Conservation (phyloP, 345 rosid genomes). For the Brassica napus region DNA sequence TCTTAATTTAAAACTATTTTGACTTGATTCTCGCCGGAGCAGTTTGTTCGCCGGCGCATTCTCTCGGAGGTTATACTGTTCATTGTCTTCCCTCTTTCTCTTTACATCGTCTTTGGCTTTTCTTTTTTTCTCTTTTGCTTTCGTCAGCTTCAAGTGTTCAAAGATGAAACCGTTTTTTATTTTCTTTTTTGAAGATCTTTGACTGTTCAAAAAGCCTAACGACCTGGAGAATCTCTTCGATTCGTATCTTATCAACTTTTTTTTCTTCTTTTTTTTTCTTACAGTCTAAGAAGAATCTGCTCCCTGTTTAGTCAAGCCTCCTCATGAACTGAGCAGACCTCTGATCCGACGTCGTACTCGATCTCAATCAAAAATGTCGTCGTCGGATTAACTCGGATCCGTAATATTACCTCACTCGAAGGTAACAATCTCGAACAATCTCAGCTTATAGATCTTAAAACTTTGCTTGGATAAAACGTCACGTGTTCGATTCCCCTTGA, state of each 20-base stretch:
- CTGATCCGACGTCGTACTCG: too few species aligned
- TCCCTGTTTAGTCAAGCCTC: too few species aligned
- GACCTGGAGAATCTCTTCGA: constrained; percentile 45
- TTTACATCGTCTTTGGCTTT: background rate
- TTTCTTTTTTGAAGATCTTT: constrained; percentile 20
- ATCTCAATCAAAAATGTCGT: too few species aligned
- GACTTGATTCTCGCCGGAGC: constrained; percentile 20
- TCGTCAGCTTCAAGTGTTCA: constrained; percentile 33
- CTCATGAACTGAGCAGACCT: too few species aligned
- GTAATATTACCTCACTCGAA: too few species aligned
- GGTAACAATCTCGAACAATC: too few species aligned
- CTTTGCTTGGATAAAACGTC: too few species aligned
- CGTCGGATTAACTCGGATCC: too few species aligned
- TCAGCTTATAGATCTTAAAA: too few species aligned
- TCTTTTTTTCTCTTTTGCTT: constrained; percentile 22
- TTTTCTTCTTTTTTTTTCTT: background rate
- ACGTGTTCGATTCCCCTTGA: too few species aligned
- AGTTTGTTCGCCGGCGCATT: constrained; percentile 25
- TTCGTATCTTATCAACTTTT: constrained; percentile 32
- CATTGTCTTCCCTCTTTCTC: background rate
- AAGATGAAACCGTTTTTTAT: constrained; percentile 27
- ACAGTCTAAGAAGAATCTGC: too few species aligned
- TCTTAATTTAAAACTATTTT: background rate
- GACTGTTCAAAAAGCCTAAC: constrained; percentile 43
- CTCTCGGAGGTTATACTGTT: constrained; percentile 24